Base-by-base conservation (phyloP, 2,329 filamentous ascomycete species). In the Hirsutella minnesotensis region DNA sequence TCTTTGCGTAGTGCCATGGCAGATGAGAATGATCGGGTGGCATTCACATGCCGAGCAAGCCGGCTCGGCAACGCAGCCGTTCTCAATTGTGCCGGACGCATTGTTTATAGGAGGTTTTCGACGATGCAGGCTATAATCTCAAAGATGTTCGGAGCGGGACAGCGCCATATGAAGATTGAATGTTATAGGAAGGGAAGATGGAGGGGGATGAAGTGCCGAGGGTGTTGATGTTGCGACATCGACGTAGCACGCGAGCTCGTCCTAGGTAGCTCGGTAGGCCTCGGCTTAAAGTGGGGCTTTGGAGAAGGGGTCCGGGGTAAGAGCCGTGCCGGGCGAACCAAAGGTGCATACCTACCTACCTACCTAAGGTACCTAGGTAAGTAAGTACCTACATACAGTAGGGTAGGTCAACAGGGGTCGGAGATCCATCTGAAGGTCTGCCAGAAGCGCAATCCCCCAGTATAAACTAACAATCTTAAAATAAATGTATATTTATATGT, bases 1-100 rank as follows among this genome's bases (percentile, higher is more conserved):
- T 94, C 83, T 63, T 81, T 69, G 47, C 62, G 63, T 30, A 69
- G 56, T n/a, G 60, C 53, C 34, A 62, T 46, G 41, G 61, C 58
- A 13, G 63, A 65, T 30, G 72, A 73, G 53, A 77, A 75, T 41
- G 58, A 60, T 41, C 72, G 68, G 41, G 59, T 54, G 27, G 63
- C 50, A 44, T 57, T 62, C 56, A 64, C 58, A 59, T 67, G 64
- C 50, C 59, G 56, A 40, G 57, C 57, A n/a, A 65, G 48, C 47
- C 61, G 60, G 49, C 57, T 53, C 38, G 58, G 49, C 41, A 24
- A 7, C 12, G 62, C 54, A 44, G 59, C 54, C 35, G 62, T 55
- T 52, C 60, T 54, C 40, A 64, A 49, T 44, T 62, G 63, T 48
- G 56, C 46, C 20, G 50, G 44, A 40, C 53, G 46, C 61, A 63